phyloP scores from a whole-genome alignment of 2,329 filamentous ascomycete species.

The Xylaria sp. region DNA sequence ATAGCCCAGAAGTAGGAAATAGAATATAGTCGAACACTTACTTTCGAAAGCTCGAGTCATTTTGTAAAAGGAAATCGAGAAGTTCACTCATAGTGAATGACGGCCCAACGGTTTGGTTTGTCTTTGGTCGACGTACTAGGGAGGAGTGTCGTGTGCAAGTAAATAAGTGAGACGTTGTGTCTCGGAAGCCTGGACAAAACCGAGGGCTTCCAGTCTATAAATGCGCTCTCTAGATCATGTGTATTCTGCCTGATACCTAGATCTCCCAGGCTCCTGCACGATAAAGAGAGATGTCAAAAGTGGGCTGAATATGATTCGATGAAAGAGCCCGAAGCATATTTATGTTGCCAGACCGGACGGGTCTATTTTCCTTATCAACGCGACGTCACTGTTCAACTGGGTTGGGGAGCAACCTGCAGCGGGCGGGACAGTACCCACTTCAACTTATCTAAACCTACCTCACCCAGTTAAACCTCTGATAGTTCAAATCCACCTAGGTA shows the following conservation, averaged over 20 bases:
- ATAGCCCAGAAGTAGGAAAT: neutral
- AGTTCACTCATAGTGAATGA: slow-evolving; percentile 70
- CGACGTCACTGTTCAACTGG: slow-evolving; percentile 44
- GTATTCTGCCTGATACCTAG: neutral
- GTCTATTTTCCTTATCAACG: slow-evolving; percentile 42
- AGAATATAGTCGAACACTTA: slow-evolving; percentile 46
- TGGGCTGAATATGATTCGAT: slow-evolving; percentile 25
- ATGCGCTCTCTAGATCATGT: neutral
- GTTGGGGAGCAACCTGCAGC: neutral
- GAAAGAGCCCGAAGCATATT: slow-evolving; percentile 25
- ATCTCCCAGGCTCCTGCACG: neutral
- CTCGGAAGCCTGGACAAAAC: neutral
- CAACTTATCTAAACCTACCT: neutral
- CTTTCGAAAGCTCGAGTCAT: slow-evolving; percentile 72
- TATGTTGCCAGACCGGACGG: slow-evolving; percentile 23
- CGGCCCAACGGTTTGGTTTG: slow-evolving; percentile 6
- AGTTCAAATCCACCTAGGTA: no score
- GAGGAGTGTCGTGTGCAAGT: neutral
- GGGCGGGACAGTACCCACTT: no score
- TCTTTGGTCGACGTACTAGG: slow-evolving; percentile 5
- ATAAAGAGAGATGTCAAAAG: neutral
- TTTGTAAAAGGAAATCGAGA: slow-evolving; percentile 70
- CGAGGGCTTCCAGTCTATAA: neutral
- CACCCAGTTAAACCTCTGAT: neutral
- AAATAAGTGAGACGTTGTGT: slow-evolving; percentile 5